phyloP scores from a whole-genome alignment of 306 rosid species.

The Argentina anserina region DNA sequence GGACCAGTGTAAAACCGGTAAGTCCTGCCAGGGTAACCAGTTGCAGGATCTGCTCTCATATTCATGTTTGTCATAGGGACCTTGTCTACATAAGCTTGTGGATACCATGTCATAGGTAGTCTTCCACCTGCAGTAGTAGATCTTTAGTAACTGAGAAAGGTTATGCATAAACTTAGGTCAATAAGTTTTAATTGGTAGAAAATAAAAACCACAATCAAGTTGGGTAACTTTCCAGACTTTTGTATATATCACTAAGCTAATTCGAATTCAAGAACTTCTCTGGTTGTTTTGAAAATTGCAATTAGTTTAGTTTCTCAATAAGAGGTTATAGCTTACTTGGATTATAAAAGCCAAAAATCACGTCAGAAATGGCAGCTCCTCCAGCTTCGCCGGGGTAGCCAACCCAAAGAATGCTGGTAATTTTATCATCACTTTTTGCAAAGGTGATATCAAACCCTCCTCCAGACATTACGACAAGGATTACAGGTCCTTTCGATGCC shows the following conservation, averaged over 20 bases:
- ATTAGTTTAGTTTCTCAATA: too few relatives aligned
- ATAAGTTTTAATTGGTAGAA: not conserved
- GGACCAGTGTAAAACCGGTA: slow-evolving; percentile 85
- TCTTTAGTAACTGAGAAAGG: not conserved
- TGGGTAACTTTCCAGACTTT: too few relatives aligned
- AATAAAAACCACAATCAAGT: too few relatives aligned
- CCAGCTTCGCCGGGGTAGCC: slow-evolving; percentile 99
- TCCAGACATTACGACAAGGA: slow-evolving; percentile 93
- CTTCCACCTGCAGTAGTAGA: slow-evolving; percentile 65
- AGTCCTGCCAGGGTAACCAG: slow-evolving; percentile 79
- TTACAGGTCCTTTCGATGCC: slow-evolving; percentile 82
- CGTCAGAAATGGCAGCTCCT: slow-evolving; percentile 94
- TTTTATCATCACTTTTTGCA: slow-evolving; percentile 64
- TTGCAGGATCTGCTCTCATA: slow-evolving; percentile 80
- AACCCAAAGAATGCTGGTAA: slow-evolving; percentile 93
- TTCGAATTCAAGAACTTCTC: too few relatives aligned
- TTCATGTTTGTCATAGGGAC: slow-evolving; percentile 95
- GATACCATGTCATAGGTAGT: slow-evolving; percentile 98
- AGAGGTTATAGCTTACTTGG: slow-evolving; percentile 56
- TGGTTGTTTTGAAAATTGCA: too few relatives aligned
- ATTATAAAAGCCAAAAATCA: slow-evolving; percentile 72
- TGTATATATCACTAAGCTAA: too few relatives aligned
- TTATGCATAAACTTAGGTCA: not conserved
- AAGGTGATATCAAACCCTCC: slow-evolving; percentile 90
- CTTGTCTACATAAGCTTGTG: slow-evolving; percentile 74